A percentile compares a stretch with the other conserved stretches of the same genome.
These are phyloP conservation scores for Metschnikowia baotianmanensis DNA, from an alignment of 805 yeast species.

Conservation along the genomic window DNA sequence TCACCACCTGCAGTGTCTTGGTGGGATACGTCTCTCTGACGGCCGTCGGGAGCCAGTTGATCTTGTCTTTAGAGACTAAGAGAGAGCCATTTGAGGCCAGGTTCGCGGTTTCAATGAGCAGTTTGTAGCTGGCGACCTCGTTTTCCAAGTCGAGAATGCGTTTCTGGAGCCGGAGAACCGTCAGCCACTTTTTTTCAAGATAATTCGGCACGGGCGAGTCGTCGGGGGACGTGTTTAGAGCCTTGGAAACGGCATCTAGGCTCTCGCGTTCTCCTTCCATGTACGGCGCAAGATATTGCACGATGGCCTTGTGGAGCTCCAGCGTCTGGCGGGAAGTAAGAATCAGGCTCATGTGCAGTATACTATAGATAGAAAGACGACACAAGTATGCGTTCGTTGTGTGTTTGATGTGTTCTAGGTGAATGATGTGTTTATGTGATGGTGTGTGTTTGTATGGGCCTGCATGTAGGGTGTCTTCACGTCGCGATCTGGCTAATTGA, in stretches of 20 bases:
- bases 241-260: constrained; percentile 6
- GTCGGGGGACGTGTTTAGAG: constrained; percentile 20
- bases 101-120: constrained; percentile 37
- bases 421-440: background rate
- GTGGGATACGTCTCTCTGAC: constrained; percentile 47
- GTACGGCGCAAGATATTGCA: constrained; percentile 46
- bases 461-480: too few relatives aligned
- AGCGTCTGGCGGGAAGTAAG: constrained; percentile 42
- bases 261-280: constrained; percentile 13
- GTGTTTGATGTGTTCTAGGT: background rate
- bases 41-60: constrained; percentile 63
- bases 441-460: too few relatives aligned
- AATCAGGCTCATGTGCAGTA: constrained; percentile 18
- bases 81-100: constrained; percentile 15
- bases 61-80: constrained; percentile 24
- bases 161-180: constrained; percentile 77
- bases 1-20: constrained; percentile 55
- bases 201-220: constrained; percentile 35
- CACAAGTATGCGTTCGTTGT: background rate
- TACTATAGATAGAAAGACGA: too few relatives aligned
- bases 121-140: constrained; percentile 48
- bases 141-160: constrained; percentile 68
- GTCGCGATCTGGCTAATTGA: too few relatives aligned
- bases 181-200: constrained; percentile 82
- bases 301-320: constrained; percentile 47